phyloP scores from a whole-genome alignment of 768 basidiomycete genomes.

The Serpula lacrymans region DNA sequence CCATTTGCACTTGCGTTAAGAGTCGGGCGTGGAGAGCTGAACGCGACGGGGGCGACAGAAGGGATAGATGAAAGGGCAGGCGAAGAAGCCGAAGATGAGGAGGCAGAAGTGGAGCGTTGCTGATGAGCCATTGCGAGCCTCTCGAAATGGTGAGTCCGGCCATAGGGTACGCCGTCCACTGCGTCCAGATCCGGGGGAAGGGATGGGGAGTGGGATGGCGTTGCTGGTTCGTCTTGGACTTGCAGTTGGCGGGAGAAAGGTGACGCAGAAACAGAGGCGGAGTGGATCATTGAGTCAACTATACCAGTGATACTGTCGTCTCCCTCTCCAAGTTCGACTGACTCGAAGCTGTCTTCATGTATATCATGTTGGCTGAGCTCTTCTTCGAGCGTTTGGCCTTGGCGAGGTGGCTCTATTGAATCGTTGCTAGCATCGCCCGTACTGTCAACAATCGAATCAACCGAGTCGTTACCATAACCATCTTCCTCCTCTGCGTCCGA shows the following conservation, averaged over 20 bases:
- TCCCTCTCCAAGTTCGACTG: constrained; percentile 40
- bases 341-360: constrained; percentile 34
- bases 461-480: constrained; percentile 21
- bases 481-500: constrained; percentile 34
- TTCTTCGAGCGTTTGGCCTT: background rate
- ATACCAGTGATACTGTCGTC: constrained; percentile 63
- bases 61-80: constrained; percentile 37
- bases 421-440: background rate
- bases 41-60: too few species aligned
- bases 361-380: constrained; percentile 2
- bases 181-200: constrained; percentile 57
- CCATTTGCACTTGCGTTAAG: too few species aligned
- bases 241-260: too few species aligned
- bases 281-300: constrained; percentile 64
- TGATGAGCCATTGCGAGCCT: constrained; percentile 37
- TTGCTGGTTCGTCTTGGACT: constrained; percentile 30
- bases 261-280: too few species aligned
- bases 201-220: constrained; percentile 33
- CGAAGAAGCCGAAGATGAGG: too few species aligned
- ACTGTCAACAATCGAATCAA: too few species aligned
- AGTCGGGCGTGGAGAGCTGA: too few species aligned
- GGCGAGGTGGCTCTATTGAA: constrained; percentile 1
- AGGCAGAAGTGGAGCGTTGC: too few species aligned
- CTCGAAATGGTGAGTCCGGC: constrained; percentile 59
- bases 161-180: constrained; percentile 62